Base-by-base conservation (phyloP, 768 basidiomycete species). In the Cyclocybe aegerita region DNA sequence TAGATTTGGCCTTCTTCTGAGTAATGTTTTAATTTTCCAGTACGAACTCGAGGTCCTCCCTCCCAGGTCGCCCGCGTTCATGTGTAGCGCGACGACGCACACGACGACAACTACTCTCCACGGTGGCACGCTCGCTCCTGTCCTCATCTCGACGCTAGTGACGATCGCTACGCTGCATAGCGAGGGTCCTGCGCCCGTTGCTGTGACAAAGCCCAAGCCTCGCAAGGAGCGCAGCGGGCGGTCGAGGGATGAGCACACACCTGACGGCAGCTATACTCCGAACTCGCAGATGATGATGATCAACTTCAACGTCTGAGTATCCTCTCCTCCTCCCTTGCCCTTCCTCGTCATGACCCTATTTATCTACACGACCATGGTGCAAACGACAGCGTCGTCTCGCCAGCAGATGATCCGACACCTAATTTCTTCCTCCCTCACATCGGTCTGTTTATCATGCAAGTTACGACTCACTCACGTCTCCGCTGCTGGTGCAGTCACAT, bases 141-240 rank as follows among this genome's bases (percentile, higher is more conserved):
- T 55, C 14, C 45, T 68, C 11, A 31, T 65, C 4, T 62, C 61
- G 1, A 51, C 60, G 23, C 61, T 59, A 2, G 60, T 71, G 17
- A 57, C 56, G 5, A 64, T 71, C 12, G 61, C 59, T n/a, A 67
- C 64, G 7, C 48, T 59, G 11, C 59, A 59, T 14, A 56, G 58
- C n/a, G 54, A 56, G 39, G 67, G 65, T 1, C 66, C 63, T 7
- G 30, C 31, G 16, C 65, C 65, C 15, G 47, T 60, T 23, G 48
- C 65, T 17, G 57, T 60, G 38, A 59, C 62, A 1, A 49, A 50
- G 15, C 56, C 58, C 34, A 54, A 46, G 31, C 49, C 51, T 10
- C 54, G 55, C 41, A 38, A 38, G 42, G 37, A 10, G 39, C 12
- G 35, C 30, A 32, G 16, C 29, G 42, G 35, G 29, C 33, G 48